Evolutionary conservation across 1,284 basidiomycete genomes (phyloP).

Genomic region (Spongispora temasekensis): DNA sequence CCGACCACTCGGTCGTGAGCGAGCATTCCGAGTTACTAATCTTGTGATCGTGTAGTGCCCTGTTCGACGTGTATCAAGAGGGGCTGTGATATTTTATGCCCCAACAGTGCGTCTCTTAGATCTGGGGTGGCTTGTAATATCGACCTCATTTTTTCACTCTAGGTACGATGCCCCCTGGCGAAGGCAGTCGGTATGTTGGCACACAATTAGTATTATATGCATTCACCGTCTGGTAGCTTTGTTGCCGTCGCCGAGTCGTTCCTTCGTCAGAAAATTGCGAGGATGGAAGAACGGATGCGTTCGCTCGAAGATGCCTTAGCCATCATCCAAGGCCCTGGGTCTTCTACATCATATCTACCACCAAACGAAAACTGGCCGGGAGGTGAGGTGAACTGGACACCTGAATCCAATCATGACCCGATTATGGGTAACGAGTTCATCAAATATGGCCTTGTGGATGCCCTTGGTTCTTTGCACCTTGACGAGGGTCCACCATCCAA

Average conservation of each 20-base stretch:
- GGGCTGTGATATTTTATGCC: constrained; percentile 50
- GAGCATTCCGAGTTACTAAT: neutral
- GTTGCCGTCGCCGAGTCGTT: constrained; percentile 52
- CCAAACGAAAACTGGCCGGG: constrained; percentile 23
- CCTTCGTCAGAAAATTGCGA: constrained; percentile 43
- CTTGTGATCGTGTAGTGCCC: constrained; percentile 14
- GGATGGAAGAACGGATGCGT: constrained; percentile 48
- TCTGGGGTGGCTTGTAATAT: neutral
- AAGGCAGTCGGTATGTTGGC: constrained; percentile 44
- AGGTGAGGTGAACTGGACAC: constrained; percentile 13
- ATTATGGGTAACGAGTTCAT: constrained; percentile 6
- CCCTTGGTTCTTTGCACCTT: constrained; percentile 17
- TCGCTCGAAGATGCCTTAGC: constrained; percentile 52
- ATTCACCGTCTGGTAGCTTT: constrained; percentile 35
- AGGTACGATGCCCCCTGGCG: constrained; percentile 53
- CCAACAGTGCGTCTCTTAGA: constrained; percentile 39
- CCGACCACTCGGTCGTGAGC: neutral
- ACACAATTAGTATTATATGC: neutral
- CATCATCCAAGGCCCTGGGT: constrained; percentile 38
- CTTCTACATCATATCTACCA: constrained; percentile 42
- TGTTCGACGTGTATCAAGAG: constrained; percentile 41
- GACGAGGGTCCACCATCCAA: constrained; percentile 5
- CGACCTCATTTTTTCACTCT: neutral
- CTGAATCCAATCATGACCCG: constrained; percentile 1
- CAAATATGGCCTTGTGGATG: constrained; percentile 13